Conservation (phyloP, 2,329 filamentous ascomycete species). For the Pseudogymnoascus sp. region DNA sequence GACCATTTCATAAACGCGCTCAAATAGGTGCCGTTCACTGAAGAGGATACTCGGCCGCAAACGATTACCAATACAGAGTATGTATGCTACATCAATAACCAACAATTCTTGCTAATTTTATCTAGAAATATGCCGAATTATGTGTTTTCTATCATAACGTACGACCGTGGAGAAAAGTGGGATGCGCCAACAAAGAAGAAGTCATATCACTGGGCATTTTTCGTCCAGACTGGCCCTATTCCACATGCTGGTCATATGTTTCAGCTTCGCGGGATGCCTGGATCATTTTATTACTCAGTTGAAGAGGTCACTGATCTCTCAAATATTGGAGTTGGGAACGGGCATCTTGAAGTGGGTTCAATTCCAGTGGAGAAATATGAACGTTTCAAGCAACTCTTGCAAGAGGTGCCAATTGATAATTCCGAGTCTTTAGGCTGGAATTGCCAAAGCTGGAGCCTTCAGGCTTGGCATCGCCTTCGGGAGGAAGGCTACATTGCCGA, state of each 20-base stretch:
- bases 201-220: constrained; percentile 11
- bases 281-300: constrained; percentile 3
- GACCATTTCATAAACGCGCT: no score
- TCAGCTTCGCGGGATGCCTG: constrained; percentile 12
- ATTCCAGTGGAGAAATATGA: constrained; percentile 8
- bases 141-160: constrained; percentile 1
- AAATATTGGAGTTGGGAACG: background rate
- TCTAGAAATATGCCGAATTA: background rate
- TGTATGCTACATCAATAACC: background rate
- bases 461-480: background rate
- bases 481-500: background rate
- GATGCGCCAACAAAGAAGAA: constrained; percentile 4
- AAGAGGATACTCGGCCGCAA: background rate
- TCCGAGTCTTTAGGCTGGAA: constrained; percentile 11
- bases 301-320: constrained; percentile 5
- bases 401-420: constrained; percentile 5
- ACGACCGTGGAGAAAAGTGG: constrained; percentile 5
- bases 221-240: background rate
- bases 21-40: background rate
- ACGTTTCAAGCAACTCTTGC: background rate
- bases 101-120: background rate
- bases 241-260: background rate
- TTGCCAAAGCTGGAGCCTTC: constrained; percentile 11
- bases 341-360: constrained; percentile 8
- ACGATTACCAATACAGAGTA: background rate